Base-by-base conservation (phyloP, 2,329 filamentous ascomycete species). In the Neospermospora avenae region DNA sequence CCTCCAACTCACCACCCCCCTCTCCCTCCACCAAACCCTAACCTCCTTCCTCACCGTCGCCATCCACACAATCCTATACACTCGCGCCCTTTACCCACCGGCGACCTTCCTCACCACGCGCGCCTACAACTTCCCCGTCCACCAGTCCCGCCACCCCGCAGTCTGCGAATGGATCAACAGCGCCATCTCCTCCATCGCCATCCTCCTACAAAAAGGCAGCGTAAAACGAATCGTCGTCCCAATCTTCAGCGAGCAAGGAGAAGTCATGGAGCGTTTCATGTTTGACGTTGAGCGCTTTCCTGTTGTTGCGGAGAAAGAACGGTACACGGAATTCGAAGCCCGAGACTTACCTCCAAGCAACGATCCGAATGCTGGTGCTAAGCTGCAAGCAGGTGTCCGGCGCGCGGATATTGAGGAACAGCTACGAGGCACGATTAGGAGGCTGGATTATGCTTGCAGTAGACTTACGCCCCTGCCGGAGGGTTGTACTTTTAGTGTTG, bases 401-500 rank as follows among this genome's bases (percentile, higher is more conserved):
- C 82, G 80, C 77, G 70, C 77, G 0, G 84, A 93, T 70, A 78
- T 93, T 5, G 83, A 90, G 55, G 87, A 93, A 74, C 85, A 90
- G 63, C 80, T 93, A 48, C 81, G 90, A 25, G 89, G 83, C 2
- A 85, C 85, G 0, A 76, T 93, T 66, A 77, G 82, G 57, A 81
- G 83, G 49, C 75, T 93, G 14, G 81, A 84, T 0, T 81, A 84
- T 60, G 80, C 83, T 3, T 84, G 80, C 8, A 80, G 85, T 62
- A 80, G 77, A 58, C 77, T 91, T 63, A 75, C 73, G 0, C 74
- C 79, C 0, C 71, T 92, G 22, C 88, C 89, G 0, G 74, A 79
- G 1, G 81, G 82, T 1, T 91, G 88, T 72, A 89, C 87, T 0
- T 93, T 90, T 72, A 90, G 88, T 0, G 73, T 93, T n/a, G 87